Percentiles rank a stretch among this genome's conserved stretches.
Evolutionary conservation across 1,139 yeast genomes (phyloP).

Genomic region (Saccharomycopsis hybrid): DNA sequence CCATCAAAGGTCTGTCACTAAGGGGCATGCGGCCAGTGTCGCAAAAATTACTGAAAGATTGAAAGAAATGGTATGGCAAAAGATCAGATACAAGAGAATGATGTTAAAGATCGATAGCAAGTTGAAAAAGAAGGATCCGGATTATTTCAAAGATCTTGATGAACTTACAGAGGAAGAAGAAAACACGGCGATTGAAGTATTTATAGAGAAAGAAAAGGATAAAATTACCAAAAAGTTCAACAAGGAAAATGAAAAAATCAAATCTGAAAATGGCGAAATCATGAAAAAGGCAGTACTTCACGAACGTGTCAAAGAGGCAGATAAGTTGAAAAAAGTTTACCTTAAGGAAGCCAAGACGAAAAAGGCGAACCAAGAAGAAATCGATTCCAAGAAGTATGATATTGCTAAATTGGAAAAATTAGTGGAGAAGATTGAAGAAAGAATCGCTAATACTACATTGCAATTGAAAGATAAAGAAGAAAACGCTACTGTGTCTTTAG

Average conservation of each 20-base stretch:
- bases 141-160: slow-evolving; percentile 64
- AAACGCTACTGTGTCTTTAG: slow-evolving; percentile 86
- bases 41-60: slow-evolving; percentile 72
- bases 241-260: slow-evolving; percentile 71
- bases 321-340: slow-evolving; percentile 49
- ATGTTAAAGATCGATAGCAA: slow-evolving; percentile 59
- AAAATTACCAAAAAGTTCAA: slow-evolving; percentile 57
- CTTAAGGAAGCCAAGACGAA: slow-evolving; percentile 56
- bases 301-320: slow-evolving; percentile 52
- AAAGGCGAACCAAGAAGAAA: slow-evolving; percentile 37
- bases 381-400: slow-evolving; percentile 44
- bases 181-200: slow-evolving; percentile 44
- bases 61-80: slow-evolving; percentile 79
- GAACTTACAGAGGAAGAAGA: slow-evolving; percentile 65
- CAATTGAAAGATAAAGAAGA: slow-evolving; percentile 90
- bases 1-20: slow-evolving; percentile 90
- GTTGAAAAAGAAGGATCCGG: slow-evolving; percentile 44
- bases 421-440: slow-evolving; percentile 62
- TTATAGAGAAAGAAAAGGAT: slow-evolving; percentile 50
- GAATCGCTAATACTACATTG: slow-evolving; percentile 62
- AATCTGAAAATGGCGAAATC: slow-evolving; percentile 47
- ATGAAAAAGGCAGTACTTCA: slow-evolving; percentile 50
- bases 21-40: slow-evolving; percentile 73
- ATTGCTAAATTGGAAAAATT: slow-evolving; percentile 73
- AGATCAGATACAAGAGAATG: slow-evolving; percentile 65